phyloP scores from a whole-genome alignment of 208 protist genomes.

The Trypanosoma melophagium region DNA sequence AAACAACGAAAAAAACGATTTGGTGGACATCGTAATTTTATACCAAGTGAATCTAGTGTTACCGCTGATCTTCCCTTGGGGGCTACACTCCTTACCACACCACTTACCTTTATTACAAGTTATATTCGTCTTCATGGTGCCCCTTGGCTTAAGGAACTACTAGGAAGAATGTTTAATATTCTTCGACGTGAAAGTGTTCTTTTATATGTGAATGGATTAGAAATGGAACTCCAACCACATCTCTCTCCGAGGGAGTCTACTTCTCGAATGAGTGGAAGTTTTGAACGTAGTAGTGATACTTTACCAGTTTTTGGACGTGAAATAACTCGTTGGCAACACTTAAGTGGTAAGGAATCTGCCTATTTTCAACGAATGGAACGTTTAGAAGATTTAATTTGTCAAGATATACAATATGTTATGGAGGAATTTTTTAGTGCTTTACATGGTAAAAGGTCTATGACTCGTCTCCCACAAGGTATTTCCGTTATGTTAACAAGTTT shows the following conservation, averaged over 20 bases:
- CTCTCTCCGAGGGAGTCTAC: neutral
- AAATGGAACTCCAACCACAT: conserved; percentile 38
- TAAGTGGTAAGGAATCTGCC: conserved; percentile 1
- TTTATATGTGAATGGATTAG: conserved; percentile 83
- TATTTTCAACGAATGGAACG: conserved; percentile 44
- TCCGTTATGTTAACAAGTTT: conserved; percentile 77
- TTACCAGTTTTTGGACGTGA: conserved; percentile 6
- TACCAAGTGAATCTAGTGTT: neutral
- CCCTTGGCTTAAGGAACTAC: conserved; percentile 75
- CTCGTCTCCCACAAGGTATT: conserved; percentile 77
- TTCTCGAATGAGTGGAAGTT: conserved; percentile 14
- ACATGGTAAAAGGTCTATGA: conserved; percentile 61
- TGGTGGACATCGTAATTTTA: neutral
- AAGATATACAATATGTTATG: conserved; percentile 82
- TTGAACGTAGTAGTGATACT: conserved; percentile 4
- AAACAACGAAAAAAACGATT: conserved; percentile 1
- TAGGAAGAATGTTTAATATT: conserved; percentile 72
- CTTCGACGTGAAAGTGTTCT: conserved; percentile 76
- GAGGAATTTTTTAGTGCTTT: conserved; percentile 80
- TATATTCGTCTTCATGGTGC: conserved; percentile 87
- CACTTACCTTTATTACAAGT: conserved; percentile 69
- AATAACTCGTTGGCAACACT: conserved; percentile 3
- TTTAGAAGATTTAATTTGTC: conserved; percentile 78
- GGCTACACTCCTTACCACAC: conserved; percentile 48
- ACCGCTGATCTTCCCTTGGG: conserved; percentile 2